Percentiles rank a stretch among this genome's conserved stretches.
Evolutionary conservation across 768 basidiomycete species (phyloP).

Genomic region (Boletus reticuloceps): DNA sequence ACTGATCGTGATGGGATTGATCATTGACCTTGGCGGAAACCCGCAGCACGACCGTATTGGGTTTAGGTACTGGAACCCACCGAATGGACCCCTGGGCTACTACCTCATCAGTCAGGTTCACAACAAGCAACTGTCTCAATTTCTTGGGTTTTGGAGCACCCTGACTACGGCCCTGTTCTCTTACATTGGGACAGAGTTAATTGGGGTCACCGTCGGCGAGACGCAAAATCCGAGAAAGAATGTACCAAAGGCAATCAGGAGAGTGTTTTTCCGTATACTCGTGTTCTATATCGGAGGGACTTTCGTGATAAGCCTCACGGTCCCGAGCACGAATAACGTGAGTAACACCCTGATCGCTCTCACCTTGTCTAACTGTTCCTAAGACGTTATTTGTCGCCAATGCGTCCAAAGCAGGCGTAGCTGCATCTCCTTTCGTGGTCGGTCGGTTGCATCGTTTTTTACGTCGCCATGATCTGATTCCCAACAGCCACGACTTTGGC

Average conservation of each 20-base stretch:
- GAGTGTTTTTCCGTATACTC: constrained; percentile 37
- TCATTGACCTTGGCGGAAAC: constrained; percentile 52
- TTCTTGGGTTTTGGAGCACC: constrained; percentile 33
- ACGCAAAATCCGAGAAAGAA: constrained; percentile 44
- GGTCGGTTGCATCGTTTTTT: constrained; percentile 30
- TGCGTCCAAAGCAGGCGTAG: constrained; percentile 28
- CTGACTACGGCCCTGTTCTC: constrained; percentile 28
- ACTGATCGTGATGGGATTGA: constrained; percentile 44
- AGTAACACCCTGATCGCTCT: constrained; percentile 13
- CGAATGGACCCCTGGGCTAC: constrained; percentile 20
- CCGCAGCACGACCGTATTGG: constrained; percentile 44
- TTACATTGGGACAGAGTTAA: constrained; percentile 44
- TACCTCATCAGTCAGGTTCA: constrained; percentile 30
- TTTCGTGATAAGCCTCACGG: constrained; percentile 41
- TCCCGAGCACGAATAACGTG: constrained; percentile 37
- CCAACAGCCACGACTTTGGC: constrained; percentile 36
- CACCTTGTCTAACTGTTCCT: constrained; percentile 11
- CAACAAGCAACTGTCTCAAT: constrained; percentile 34
- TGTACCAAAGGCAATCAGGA: constrained; percentile 40
- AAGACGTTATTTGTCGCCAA: constrained; percentile 27
- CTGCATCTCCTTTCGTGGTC: constrained; percentile 41
- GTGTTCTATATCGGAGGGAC: constrained; percentile 32
- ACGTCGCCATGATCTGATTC: constrained; percentile 9
- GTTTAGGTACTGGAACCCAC: constrained; percentile 44
- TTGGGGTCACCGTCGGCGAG: constrained; percentile 33